Percentiles rank a stretch among this genome's conserved stretches.
These are phyloP conservation scores for Chlorella variabilis DNA, from an alignment of 163 green algal species.

Conservation along the genomic window DNA sequence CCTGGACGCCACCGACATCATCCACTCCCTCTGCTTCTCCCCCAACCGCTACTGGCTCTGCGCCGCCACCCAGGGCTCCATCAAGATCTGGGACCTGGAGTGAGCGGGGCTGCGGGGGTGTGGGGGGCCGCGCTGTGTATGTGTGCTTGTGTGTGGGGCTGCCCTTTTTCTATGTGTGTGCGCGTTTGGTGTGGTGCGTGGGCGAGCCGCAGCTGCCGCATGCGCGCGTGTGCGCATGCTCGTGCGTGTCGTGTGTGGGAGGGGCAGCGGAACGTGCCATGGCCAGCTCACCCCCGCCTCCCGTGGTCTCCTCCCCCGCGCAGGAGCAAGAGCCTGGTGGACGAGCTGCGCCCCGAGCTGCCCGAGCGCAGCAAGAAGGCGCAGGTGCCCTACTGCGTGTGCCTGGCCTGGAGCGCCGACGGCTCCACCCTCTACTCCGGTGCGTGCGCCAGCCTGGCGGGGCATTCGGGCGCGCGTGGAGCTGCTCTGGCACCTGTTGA, in stretches of 20 bases:
- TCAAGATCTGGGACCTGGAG: constrained; percentile 99
- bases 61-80: constrained; percentile 89
- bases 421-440: constrained; percentile 93
- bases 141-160: too few relatives aligned
- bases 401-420: constrained; percentile 95
- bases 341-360: constrained; percentile 96
- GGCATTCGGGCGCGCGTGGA: too few relatives aligned
- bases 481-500: too few relatives aligned
- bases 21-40: constrained; percentile 98
- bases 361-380: constrained; percentile 83
- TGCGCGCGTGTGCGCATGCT: too few relatives aligned
- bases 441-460: not conserved
- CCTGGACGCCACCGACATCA: constrained; percentile 97
- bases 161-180: too few relatives aligned
- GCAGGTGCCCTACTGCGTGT: constrained; percentile 93
- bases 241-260: too few relatives aligned
- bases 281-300: too few relatives aligned
- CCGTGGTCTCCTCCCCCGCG: not conserved
- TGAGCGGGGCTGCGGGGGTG: constrained; percentile 29
- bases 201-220: too few relatives aligned
- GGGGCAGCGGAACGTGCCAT: too few relatives aligned
- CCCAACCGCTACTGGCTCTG: constrained; percentile 99
- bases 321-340: constrained; percentile 93
- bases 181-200: too few relatives aligned
- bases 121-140: too few relatives aligned